Percentiles rank a stretch among this genome's conserved stretches.
phyloP scores from a whole-genome alignment of 2,329 filamentous ascomycete species.

The Clathrospora elynae region DNA sequence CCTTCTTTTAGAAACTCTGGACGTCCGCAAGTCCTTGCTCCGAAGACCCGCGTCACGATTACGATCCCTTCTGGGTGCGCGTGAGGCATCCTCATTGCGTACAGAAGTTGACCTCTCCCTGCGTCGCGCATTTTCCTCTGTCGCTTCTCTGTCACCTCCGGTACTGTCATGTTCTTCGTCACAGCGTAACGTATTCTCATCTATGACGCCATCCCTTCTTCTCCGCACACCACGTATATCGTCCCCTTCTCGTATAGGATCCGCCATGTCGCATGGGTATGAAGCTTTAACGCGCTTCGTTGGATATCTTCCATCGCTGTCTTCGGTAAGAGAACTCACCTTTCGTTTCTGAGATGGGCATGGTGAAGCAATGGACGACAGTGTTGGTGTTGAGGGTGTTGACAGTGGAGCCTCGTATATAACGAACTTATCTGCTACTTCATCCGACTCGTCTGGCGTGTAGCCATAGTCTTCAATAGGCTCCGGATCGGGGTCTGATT shows the following conservation, averaged over 20 bases:
- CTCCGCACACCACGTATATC: no score
- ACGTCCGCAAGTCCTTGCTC: background rate
- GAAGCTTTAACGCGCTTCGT: background rate
- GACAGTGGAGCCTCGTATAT: background rate
- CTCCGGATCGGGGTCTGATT: background rate
- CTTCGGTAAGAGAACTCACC: background rate
- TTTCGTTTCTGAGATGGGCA: background rate
- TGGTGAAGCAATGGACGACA: background rate
- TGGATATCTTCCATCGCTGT: background rate
- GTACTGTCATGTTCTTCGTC: background rate
- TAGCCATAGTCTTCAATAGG: slow-evolving; percentile 6
- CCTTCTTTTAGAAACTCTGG: background rate
- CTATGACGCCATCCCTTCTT: no score
- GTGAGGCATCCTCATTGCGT: background rate
- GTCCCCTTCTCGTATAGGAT: background rate
- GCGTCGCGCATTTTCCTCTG: background rate
- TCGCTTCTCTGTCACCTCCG: no score
- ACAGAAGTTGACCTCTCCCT: background rate
- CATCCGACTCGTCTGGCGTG: background rate
- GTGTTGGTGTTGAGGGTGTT: background rate
- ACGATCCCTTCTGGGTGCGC: no score
- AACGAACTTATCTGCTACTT: background rate
- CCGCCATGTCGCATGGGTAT: background rate
- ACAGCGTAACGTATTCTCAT: background rate
- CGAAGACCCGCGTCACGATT: no score